Conservation (phyloP, 1,284 basidiomycete species). For the Pyrrhoderma noxium region DNA sequence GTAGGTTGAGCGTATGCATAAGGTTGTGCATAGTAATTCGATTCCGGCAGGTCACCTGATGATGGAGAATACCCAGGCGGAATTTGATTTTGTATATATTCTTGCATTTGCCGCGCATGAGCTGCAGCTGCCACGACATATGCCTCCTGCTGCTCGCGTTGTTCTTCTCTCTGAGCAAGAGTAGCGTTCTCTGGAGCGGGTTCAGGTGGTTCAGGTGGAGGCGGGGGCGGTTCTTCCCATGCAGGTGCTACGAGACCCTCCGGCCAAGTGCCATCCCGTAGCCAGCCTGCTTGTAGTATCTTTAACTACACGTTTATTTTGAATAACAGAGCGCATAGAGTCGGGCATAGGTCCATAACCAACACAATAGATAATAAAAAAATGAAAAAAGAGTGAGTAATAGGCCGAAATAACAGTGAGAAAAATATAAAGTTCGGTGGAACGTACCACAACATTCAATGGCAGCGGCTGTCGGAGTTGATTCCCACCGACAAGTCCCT, state of each 20-base stretch:
- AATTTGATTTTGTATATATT: conserved; percentile 8
- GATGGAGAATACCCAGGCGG: conserved; percentile 13
- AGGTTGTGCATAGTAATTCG: conserved; percentile 2
- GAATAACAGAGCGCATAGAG: no score
- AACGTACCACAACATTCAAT: conserved; percentile 52
- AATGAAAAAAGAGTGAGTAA: background rate
- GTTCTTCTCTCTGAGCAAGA: conserved; percentile 4
- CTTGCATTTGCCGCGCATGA: background rate
- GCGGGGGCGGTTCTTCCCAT: conserved; percentile 8
- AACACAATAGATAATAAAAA: background rate
- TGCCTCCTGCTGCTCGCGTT: conserved; percentile 5
- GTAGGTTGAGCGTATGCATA: conserved; percentile 13
- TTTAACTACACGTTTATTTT: conserved; percentile 46
- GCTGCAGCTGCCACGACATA: conserved; percentile 6
- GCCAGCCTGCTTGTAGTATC: conserved; percentile 64
- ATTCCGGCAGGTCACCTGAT: conserved; percentile 13
- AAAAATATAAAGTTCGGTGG: conserved; percentile 8
- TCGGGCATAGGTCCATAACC: no score
- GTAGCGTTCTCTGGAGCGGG: background rate
- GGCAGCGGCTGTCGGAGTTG: conserved; percentile 52
- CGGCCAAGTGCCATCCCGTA: conserved; percentile 70
- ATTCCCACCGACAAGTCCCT: conserved; percentile 47
- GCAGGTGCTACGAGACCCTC: conserved; percentile 42
- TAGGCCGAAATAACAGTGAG: background rate
- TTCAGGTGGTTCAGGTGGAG: background rate